Base-by-base conservation (phyloP, 2,329 filamentous ascomycete species). In the Penicillium sp. region DNA sequence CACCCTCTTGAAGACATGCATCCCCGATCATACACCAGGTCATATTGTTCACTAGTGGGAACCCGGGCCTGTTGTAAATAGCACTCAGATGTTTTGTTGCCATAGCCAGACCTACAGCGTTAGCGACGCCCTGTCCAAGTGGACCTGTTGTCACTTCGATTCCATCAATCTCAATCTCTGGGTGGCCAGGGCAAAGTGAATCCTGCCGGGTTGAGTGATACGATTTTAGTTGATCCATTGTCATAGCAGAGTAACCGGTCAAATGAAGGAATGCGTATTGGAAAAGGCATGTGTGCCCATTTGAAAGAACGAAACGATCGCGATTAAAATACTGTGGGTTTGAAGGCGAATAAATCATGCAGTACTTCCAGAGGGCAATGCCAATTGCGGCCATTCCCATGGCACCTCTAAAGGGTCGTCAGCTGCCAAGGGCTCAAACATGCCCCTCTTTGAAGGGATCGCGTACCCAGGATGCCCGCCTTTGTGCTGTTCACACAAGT, bases 401-500 rank as follows among this genome's bases (percentile, higher is more conserved):
- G 18, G 80, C 81, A 55, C 77, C 77, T 58, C 79, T 80, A 43
- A 1, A 30, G 2, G 6, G 1, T n/a, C 5, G 38, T 42, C n/a
- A 42, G 38, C n/a, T 42, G 11, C 26, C 30, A 21, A 12, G 18
- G 9, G 11, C 11, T 40, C 6, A 1, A 40, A 40, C 7, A 5
- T 11, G 12, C 33, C 4, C 11, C 3, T 14, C 11, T 38, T 14
- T n/a, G 16, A 21, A 51, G 53, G 40, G 5, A 52, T n/a, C 5
- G 23, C 77, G 63, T 74, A 85, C 81, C 85, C 86, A 18, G 85
- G 86, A 65, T 89, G 86, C 0, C 86, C 86, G 35, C 85, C 85
- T 60, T 83, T 83, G 70, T 87, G 89, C 61, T 89, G 85, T 66
- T 89, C 80, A 64, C 85, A 88, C 3, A 89, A 71, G 66, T 89